phyloP scores from a whole-genome alignment of 2,329 filamentous ascomycete genomes.

The Fusarium albidum region DNA sequence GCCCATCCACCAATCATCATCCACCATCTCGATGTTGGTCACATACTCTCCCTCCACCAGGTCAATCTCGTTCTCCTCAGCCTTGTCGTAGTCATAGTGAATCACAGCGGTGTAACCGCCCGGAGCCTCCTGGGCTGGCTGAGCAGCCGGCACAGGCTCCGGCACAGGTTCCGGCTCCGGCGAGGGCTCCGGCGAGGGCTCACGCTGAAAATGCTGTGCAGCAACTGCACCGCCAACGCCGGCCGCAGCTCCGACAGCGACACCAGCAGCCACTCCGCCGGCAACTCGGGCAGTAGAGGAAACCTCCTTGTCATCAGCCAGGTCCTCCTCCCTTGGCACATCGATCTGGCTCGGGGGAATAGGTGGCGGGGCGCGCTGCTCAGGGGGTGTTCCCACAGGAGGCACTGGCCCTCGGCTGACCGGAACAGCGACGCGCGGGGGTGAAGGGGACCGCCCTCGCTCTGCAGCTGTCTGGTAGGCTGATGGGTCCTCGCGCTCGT shows the following conservation, averaged over 20 bases:
- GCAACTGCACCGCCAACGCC: conserved; percentile 33
- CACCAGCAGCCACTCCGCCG: conserved; percentile 60
- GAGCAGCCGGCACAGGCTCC: conserved; percentile 18
- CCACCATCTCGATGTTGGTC: conserved; percentile 94
- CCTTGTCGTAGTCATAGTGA: conserved; percentile 96
- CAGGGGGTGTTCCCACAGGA: conserved; percentile 58
- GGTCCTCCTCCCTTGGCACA: conserved; percentile 69
- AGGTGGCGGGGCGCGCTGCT: conserved; percentile 62
- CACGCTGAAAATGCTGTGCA: conserved; percentile 39
- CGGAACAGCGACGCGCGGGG: conserved; percentile 86
- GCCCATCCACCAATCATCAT: conserved; percentile 99
- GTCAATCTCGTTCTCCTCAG: conserved; percentile 96
- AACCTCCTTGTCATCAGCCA: conserved; percentile 69
- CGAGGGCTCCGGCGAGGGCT: conserved; percentile 23
- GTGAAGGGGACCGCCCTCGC: conserved; percentile 67
- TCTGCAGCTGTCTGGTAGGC: conserved; percentile 47
- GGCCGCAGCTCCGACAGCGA: conserved; percentile 32
- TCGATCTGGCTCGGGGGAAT: conserved; percentile 72
- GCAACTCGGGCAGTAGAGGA: conserved; percentile 68
- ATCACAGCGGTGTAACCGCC: conserved; percentile 78
- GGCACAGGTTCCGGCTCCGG: conserved; percentile 9
- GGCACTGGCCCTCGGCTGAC: conserved; percentile 71
- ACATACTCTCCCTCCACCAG: conserved; percentile 88
- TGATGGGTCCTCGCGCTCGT: conserved; percentile 60
- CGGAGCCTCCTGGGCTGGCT: conserved; percentile 38